phyloP scores from a whole-genome alignment of 208 protist species.

The Porcisia deanei region DNA sequence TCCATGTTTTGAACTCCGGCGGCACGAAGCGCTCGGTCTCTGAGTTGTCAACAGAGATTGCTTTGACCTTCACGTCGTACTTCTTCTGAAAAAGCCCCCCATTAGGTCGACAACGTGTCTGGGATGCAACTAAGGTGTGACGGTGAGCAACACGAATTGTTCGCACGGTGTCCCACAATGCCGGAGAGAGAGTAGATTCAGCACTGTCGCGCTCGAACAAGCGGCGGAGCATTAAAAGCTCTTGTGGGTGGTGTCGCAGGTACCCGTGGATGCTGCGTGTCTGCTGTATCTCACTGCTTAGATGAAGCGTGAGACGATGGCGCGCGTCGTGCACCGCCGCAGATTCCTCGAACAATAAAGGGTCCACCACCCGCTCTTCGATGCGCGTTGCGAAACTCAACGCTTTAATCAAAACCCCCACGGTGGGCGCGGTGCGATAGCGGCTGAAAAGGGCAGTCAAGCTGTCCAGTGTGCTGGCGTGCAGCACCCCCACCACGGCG shows the following conservation, averaged over 20 bases:
- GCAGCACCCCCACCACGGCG: conserved; percentile 28
- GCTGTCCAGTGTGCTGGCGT: conserved; percentile 20
- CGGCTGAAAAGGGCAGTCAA: conserved; percentile 10
- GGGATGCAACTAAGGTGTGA: conserved; percentile 25
- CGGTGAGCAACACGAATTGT: conserved; percentile 54
- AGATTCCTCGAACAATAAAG: conserved; percentile 26
- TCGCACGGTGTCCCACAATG: conserved; percentile 76
- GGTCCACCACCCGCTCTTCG: conserved; percentile 30
- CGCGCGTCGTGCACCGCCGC: conserved; percentile 25
- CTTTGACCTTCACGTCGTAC: conserved; percentile 66
- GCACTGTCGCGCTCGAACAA: conserved; percentile 62
- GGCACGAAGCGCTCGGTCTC: conserved; percentile 68
- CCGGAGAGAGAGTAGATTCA: conserved; percentile 35
- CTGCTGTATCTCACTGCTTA: conserved; percentile 25
- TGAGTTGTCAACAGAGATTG: conserved; percentile 41
- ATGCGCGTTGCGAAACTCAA: conserved; percentile 41
- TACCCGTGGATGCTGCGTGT: conserved; percentile 2
- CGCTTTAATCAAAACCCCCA: conserved; percentile 46
- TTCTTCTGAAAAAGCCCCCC: conserved; percentile 48
- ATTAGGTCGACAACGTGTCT: conserved; percentile 8
- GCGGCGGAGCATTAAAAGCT: conserved; percentile 56
- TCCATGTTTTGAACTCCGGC: conserved; percentile 77
- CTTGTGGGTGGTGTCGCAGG: conserved; percentile 39
- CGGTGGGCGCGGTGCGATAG: conserved; percentile 4
- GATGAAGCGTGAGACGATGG: conserved; percentile 9